These are phyloP conservation scores for Sordaria brevicollis DNA, from an alignment of 495 filamentous ascomycete genomes.

Conservation along the genomic window DNA sequence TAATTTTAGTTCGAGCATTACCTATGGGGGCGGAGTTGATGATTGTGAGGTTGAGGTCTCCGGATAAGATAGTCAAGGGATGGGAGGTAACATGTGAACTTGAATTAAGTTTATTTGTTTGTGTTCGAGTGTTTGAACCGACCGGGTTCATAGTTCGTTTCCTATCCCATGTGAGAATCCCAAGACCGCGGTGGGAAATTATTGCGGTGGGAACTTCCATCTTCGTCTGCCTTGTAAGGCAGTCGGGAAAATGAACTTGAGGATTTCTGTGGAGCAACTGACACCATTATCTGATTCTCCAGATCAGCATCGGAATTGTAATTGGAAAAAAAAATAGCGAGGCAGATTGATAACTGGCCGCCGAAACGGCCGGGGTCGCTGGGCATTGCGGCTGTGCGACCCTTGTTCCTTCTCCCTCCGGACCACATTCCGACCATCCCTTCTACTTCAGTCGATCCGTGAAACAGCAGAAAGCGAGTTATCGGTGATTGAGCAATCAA, in stretches of 20 bases:
- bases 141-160: no score
- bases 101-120: not conserved
- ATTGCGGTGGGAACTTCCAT: not conserved
- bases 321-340: not conserved
- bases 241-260: not conserved
- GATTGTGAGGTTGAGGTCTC: not conserved
- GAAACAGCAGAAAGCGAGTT: not conserved
- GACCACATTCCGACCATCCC: not conserved
- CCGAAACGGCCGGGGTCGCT: not conserved
- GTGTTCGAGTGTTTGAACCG: not conserved
- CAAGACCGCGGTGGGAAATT: not conserved
- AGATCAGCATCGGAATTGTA: not conserved
- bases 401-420: not conserved
- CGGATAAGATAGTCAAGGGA: not conserved
- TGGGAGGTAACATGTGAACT: not conserved
- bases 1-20: no score
- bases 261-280: not conserved
- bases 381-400: not conserved
- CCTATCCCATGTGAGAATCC: no score
- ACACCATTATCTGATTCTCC: not conserved
- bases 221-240: not conserved
- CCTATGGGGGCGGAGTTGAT: no score
- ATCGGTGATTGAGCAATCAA: not conserved
- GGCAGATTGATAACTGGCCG: not conserved
- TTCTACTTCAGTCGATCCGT: not conserved